phyloP scores from a whole-genome alignment of 352 stramenopile species.

The Globisporangium camurandrum region DNA sequence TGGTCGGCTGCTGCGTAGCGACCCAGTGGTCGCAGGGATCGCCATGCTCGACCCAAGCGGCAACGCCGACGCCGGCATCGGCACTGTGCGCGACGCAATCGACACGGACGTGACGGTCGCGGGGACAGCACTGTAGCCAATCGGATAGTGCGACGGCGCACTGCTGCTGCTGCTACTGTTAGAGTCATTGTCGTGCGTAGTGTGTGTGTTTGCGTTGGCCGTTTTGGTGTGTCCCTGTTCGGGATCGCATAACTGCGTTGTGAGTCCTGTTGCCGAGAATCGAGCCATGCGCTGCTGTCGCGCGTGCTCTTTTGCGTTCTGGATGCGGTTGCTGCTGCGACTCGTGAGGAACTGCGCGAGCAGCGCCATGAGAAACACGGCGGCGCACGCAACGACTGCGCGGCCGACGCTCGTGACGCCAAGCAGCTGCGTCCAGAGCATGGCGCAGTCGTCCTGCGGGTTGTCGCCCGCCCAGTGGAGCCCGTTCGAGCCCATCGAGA shows the following conservation, averaged over 20 bases:
- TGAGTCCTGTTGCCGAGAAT: not conserved
- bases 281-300: conserved; percentile 11
- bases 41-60: conserved; percentile 1
- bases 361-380: conserved; percentile 49
- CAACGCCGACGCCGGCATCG: not conserved
- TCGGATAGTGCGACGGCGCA: not conserved
- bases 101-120: conserved; percentile 14
- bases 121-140: conserved; percentile 4
- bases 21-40: conserved; percentile 2
- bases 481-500: conserved; percentile 52
- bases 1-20: not conserved
- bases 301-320: conserved; percentile 31
- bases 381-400: conserved; percentile 27
- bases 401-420: conserved; percentile 42
- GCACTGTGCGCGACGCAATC: conserved; percentile 6
- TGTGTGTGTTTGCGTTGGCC: not conserved
- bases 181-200: not conserved
- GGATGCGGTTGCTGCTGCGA: conserved; percentile 29
- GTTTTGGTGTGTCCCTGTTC: conserved; percentile 14
- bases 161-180: conserved; percentile 4
- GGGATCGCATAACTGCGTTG: conserved; percentile 25
- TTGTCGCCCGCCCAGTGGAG: conserved; percentile 41
- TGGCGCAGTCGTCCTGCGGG: conserved; percentile 43
- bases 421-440: conserved; percentile 53
- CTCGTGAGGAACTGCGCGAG: conserved; percentile 54